These are phyloP conservation scores for Phytophthora idaei DNA, from an alignment of 352 stramenopile genomes.

Conservation along the genomic window DNA sequence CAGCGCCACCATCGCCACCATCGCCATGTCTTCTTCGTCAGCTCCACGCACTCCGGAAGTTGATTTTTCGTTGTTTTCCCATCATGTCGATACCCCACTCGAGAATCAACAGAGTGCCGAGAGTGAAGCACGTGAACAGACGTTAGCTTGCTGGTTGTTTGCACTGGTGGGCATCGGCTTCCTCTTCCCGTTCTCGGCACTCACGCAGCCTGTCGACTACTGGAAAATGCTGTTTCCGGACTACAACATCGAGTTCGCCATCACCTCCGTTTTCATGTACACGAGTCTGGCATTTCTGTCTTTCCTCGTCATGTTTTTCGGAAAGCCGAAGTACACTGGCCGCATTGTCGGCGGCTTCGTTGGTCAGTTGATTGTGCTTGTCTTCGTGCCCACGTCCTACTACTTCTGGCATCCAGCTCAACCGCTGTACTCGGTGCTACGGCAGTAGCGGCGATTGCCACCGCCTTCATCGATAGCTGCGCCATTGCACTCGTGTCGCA, in stretches of 20 bases:
- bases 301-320: slow-evolving; percentile 61
- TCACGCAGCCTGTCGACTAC: slow-evolving; percentile 89
- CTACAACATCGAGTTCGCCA: slow-evolving; percentile 87
- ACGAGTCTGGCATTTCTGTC: slow-evolving; percentile 69
- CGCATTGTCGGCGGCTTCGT: slow-evolving; percentile 79
- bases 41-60: slow-evolving; percentile 44
- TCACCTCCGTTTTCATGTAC: slow-evolving; percentile 87
- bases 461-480: slow-evolving; percentile 78
- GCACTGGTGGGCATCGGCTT: slow-evolving; percentile 75
- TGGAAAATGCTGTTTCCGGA: slow-evolving; percentile 85
- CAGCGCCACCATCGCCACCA: background rate
- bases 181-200: slow-evolving; percentile 85
- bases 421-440: slow-evolving; percentile 69
- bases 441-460: slow-evolving; percentile 62
- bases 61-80: slow-evolving; percentile 30
- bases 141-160: slow-evolving; percentile 62
- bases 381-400: slow-evolving; percentile 76
- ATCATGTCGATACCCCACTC: slow-evolving; percentile 26
- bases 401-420: slow-evolving; percentile 62
- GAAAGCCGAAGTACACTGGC: slow-evolving; percentile 62
- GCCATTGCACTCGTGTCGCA: slow-evolving; percentile 78
- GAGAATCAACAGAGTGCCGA: slow-evolving; percentile 27
- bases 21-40: slow-evolving; percentile 46
- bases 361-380: slow-evolving; percentile 71
- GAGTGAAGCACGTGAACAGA: slow-evolving; percentile 49